phyloP scores from a whole-genome alignment of 23 red algal genomes.

The Chondrus crispus region DNA sequence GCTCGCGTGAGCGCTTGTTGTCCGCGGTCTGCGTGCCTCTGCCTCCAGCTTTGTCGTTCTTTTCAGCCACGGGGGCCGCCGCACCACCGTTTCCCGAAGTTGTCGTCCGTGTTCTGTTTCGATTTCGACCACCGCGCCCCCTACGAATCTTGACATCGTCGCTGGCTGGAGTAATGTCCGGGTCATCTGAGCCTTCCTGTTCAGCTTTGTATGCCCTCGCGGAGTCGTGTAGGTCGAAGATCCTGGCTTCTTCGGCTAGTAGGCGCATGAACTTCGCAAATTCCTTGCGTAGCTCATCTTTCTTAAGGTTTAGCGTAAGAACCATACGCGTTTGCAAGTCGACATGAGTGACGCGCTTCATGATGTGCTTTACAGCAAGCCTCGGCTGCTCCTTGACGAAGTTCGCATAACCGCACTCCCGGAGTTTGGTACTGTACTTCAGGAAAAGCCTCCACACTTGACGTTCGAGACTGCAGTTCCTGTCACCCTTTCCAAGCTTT shows the following conservation, averaged over 20 bases:
- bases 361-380: background rate
- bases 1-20: too few species aligned
- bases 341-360: background rate
- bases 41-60: too few species aligned
- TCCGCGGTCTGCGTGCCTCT: too few species aligned
- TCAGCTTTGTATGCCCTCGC: too few species aligned
- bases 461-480: background rate
- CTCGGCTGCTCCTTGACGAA: background rate
- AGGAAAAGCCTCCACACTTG: background rate
- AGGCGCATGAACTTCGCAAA: background rate
- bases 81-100: too few species aligned
- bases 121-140: too few species aligned
- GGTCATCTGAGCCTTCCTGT: too few species aligned
- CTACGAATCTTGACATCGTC: too few species aligned
- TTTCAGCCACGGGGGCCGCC: too few species aligned
- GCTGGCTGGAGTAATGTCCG: too few species aligned
- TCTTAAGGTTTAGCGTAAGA: background rate
- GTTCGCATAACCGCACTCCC: background rate
- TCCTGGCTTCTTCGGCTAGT: background rate
- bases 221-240: background rate
- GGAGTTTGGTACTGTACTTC: background rate
- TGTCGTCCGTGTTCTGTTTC: too few species aligned
- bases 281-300: background rate
- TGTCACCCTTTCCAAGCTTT: background rate
- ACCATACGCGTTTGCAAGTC: background rate